Base-by-base conservation (phyloP, 306 rosid species). In the Casuarina cunninghamiana region DNA sequence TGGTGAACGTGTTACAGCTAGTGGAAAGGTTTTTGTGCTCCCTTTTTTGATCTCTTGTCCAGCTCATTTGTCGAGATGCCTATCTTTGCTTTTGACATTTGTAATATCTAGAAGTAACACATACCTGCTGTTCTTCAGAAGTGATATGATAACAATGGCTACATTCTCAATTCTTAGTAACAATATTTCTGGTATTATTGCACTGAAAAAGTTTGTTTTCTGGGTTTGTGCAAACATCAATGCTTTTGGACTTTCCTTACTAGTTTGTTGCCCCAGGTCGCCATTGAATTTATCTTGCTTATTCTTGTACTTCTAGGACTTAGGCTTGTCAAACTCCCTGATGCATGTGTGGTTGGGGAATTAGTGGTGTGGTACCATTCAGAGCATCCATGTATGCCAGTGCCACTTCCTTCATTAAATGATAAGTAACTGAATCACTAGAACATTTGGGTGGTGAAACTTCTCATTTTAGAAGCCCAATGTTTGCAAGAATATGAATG, bases 1-100 rank as follows among this genome's bases (percentile, higher is more conserved):
- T 67, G 93, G 95, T 2, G 98, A 94, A 8, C 97, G 93, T 8
- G 92, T 94, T 82, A 88, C 92, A 69, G 97, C 98, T 69, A 94
- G 88, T 79, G 98, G 98, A 84, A 94, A 94, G 97, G 97, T 94
- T 88, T 17, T 15, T 77, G 15, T 71, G 51, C 55, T 42, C 75
- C 19, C 68, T 55, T 55, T 46, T 75, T n/a, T 17, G 4, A 42
- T 6, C 32, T 66, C 41, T 41, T 58, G 38, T 50, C n/a, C 69
- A 21, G 7, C 71, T 66, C 32, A 11, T 39, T 41, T 5, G 1
- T 19, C 48, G 7, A 41, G 17, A 39, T 39, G 17, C 5, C 10
- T 17, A 66, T 66, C 17, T 41, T 16, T 0, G n/a, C 6, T 0
- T 41, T 39, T 66, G 41, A 66, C 11, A 16, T 66, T 39, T 41